Evolutionary conservation across 768 basidiomycete species (phyloP).

Genomic region (Leccinum sublutescens): DNA sequence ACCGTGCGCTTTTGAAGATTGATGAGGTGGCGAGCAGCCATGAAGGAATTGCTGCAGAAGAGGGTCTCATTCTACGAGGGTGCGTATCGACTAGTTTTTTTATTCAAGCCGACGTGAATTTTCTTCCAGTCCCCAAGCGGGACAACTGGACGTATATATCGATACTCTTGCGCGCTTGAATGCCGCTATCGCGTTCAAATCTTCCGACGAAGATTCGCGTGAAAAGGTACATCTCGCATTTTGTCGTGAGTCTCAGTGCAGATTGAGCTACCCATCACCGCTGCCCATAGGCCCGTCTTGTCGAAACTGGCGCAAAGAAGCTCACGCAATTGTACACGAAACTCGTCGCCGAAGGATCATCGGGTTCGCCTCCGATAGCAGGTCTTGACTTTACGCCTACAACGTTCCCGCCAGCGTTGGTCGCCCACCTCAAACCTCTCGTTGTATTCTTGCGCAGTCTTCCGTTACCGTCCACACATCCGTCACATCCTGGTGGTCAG

Average conservation of each 20-base stretch:
- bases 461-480: conserved; percentile 76
- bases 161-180: conserved; percentile 77
- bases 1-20: conserved; percentile 73
- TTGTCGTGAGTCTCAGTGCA: neutral
- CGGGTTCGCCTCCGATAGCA: conserved; percentile 65
- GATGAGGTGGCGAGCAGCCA: conserved; percentile 75
- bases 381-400: conserved; percentile 53
- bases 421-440: conserved; percentile 57
- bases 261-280: neutral
- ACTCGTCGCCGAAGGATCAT: conserved; percentile 81
- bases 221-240: conserved; percentile 44
- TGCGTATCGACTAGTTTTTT: conserved; percentile 26
- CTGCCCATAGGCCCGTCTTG: conserved; percentile 53
- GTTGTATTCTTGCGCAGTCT: conserved; percentile 68
- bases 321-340: conserved; percentile 82
- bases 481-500: conserved; percentile 74
- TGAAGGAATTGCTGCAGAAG: conserved; percentile 74
- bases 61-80: conserved; percentile 78
- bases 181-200: conserved; percentile 75
- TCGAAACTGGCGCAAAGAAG: conserved; percentile 84
- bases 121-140: conserved; percentile 60
- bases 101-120: neutral
- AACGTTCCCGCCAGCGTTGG: conserved; percentile 54
- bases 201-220: conserved; percentile 50
- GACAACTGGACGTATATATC: conserved; percentile 62